A percentile compares a stretch with the other conserved stretches of the same genome.
These are phyloP conservation scores for Boletus bicolor DNA, from an alignment of 768 basidiomycete genomes.

Conservation along the genomic window DNA sequence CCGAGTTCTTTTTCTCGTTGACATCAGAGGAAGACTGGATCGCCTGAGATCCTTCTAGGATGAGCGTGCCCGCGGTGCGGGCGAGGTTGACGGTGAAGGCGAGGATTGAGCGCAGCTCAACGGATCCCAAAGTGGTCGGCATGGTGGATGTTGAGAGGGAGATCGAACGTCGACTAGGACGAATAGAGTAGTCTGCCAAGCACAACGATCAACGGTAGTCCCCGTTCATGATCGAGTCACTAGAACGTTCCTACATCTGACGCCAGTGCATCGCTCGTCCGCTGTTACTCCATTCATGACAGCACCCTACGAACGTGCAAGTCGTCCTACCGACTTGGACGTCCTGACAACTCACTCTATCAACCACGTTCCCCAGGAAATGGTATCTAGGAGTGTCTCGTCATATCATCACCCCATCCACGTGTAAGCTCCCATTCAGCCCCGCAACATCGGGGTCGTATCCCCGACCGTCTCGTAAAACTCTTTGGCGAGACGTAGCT, in stretches of 20 bases:
- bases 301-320: constrained; percentile 5
- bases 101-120: constrained; percentile 60
- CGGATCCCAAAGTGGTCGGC: constrained; percentile 31
- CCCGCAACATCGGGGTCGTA: constrained; percentile 44
- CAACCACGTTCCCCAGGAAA: not conserved
- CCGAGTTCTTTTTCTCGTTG: constrained; percentile 88
- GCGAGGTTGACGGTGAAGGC: constrained; percentile 70
- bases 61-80: constrained; percentile 68
- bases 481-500: constrained; percentile 75
- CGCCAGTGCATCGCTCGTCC: not conserved
- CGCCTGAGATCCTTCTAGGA: constrained; percentile 71
- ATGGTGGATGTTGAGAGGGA: constrained; percentile 22
- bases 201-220: not conserved
- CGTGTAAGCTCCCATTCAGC: not conserved
- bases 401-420: not conserved
- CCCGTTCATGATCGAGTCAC: too few relatives aligned
- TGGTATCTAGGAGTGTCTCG: not conserved
- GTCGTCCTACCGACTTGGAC: not conserved
- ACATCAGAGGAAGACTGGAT: constrained; percentile 60
- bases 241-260: not conserved
- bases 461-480: constrained; percentile 80
- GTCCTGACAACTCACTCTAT: not conserved
- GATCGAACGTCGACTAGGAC: not conserved
- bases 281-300: not conserved
- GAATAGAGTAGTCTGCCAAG: not conserved